Base-by-base conservation (phyloP, 1,139 yeast genomes). In the Eremothecium coryli region DNA sequence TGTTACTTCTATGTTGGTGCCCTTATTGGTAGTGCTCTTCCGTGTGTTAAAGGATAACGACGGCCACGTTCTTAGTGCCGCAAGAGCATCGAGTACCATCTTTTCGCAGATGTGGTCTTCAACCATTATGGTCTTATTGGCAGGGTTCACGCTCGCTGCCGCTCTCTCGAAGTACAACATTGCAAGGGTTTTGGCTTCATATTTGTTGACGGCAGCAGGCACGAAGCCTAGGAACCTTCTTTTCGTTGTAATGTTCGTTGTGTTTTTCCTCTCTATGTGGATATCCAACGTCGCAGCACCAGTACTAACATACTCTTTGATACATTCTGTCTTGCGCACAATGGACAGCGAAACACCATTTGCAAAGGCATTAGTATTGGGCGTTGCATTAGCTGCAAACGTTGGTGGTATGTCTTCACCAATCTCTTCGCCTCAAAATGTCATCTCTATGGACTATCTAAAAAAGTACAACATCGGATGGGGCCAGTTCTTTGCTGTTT, bases 321-420 rank as follows among this genome's bases (percentile, higher is more conserved):
- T 77, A 38, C 74, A 71, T 46, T 84, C 85, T 9, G 61, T 79
- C 17, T 61, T 78, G 37, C 68, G 82, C 47, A 71, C 80, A 1
- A 59, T 78, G 30, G 77, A 80, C 5, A 70, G 71, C 29, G 77
- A 72, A 9, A 69, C 80, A 0, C 73, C 68, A 29, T 76, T 77
- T 50, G 76, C 72, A 10, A 68, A 72, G 45, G 79, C 85, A 1
- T 64, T 79, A 37, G 74, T 78, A 26, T 61, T 79, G 41, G 85
- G 86, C 38, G 76, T 79, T 40, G 88, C 88, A 0, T 62, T 79
- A 25, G 76, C 82, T 6, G 77, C 84, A 7, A 77, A 79, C 50
- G 61, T 77, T 31, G 86, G 84, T 23, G 88, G 88, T 46, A 76
- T 79, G 82, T 74, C 85, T 0, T 75, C 82, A n/a, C 88, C 88